These are phyloP conservation scores for Cytospora paraplurivora DNA, from an alignment of 2,329 filamentous ascomycete species.

Conservation along the genomic window DNA sequence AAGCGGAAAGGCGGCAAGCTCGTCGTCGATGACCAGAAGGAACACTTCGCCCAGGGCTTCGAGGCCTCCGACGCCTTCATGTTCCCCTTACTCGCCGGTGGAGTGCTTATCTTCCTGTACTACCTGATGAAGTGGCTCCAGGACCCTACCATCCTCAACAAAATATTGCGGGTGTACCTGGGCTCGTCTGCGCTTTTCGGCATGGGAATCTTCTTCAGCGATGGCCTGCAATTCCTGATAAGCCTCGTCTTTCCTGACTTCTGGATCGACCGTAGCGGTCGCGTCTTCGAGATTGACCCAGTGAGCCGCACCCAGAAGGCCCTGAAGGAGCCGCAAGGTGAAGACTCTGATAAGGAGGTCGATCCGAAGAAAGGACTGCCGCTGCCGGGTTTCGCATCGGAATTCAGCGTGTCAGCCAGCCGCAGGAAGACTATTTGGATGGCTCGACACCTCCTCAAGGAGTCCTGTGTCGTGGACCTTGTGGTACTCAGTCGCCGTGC, in stretches of 20 bases:
- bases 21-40: slow-evolving; percentile 51
- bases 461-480: slow-evolving; percentile 54
- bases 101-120: slow-evolving; percentile 74
- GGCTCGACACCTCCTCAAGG: slow-evolving; percentile 51
- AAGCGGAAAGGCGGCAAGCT: slow-evolving; percentile 38
- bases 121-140: slow-evolving; percentile 87
- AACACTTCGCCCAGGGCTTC: slow-evolving; percentile 62
- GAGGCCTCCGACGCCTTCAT: slow-evolving; percentile 79
- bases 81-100: slow-evolving; percentile 77
- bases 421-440: slow-evolving; percentile 47
- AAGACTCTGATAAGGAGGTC: slow-evolving; percentile 34
- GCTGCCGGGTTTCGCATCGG: slow-evolving; percentile 28
- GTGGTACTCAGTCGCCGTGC: slow-evolving; percentile 54
- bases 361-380: slow-evolving; percentile 36
- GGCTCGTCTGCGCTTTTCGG: slow-evolving; percentile 78
- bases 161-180: slow-evolving; percentile 82
- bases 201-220: slow-evolving; percentile 72
- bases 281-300: slow-evolving; percentile 50
- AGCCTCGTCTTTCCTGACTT: slow-evolving; percentile 73
- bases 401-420: slow-evolving; percentile 30
- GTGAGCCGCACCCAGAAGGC: slow-evolving; percentile 42
- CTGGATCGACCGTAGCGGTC: slow-evolving; percentile 55
- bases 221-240: slow-evolving; percentile 64
- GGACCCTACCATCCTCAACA: slow-evolving; percentile 79
- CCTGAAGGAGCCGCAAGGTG: slow-evolving; percentile 32